Evolutionary conservation across 441 rosid genomes (phyloP), one percentile per base, ranked within the genome.

Genomic region (Daphne laureola): DNA sequence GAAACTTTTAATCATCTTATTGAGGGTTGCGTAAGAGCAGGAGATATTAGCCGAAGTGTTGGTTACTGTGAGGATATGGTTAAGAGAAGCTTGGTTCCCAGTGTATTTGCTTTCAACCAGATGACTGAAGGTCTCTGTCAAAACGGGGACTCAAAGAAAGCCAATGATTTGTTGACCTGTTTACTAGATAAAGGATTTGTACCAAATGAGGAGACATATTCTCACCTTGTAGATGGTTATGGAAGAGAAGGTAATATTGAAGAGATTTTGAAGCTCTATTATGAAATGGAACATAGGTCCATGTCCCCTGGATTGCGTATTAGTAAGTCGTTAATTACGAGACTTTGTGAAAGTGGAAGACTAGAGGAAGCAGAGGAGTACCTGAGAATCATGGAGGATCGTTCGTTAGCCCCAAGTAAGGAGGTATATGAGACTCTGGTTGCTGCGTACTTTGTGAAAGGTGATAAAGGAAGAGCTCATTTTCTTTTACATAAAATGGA

Each of bases 261-360:
- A 63, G 82, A 79, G 70, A 86, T 73, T 31, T 49, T 81, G 17
- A 84, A 87, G 70, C 68, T 90, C 46, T 84, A 74, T 69, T 72
- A 73, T 55, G 97, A 90, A 73, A 79, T 84, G 87, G 84, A 73
- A 66, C 70, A 67, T 41, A 69, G 68, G 40, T 61, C 74, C 27
- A 53, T 80, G 17, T 41, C 69, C 62, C 77, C 84, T 2, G 73
- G 81, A 65, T 57, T 69, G 12, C 12, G 18, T 17, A 71, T 68
- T 55, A 76, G 75, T 17, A 25, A 67, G 15, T 54, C 81, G 17
- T 46, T 90, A 67, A 69, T 84, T 16, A 31, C 42, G 14, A 68
- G 82, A 62, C 71, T 84, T 16, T 78, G 84, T 53, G 43, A 53
- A 17, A 57, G 69, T 23, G 89, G 87, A 53, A 78, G 69, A 58